Conservation (phyloP, 192 early-diverging fungal species). For the Pilobolus umbonatus region DNA sequence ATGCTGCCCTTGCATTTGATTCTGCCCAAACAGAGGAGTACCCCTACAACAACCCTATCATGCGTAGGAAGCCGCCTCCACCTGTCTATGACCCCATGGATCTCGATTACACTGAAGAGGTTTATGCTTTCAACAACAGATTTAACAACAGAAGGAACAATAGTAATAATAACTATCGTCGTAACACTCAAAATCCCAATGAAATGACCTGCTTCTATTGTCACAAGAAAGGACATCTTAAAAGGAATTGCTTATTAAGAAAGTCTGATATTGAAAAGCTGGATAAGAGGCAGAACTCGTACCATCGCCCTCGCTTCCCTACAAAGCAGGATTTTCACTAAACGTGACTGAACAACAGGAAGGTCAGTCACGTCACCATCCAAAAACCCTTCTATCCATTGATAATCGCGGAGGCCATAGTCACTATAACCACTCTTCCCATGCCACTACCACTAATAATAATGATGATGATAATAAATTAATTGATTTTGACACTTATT, state of each 20-base stretch:
- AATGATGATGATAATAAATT: slow-evolving; percentile 1
- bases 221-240: background rate
- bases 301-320: no score
- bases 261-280: background rate
- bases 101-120: background rate
- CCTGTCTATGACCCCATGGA: background rate
- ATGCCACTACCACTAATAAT: background rate
- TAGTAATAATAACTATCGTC: background rate
- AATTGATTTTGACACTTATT: background rate
- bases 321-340: slow-evolving; percentile 10
- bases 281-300: background rate
- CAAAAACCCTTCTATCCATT: no score
- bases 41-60: background rate
- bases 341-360: slow-evolving; percentile 4
- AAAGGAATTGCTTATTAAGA: background rate
- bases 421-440: no score
- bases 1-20: background rate
- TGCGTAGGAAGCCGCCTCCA: background rate
- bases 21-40: background rate
- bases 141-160: background rate
- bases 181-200: background rate
- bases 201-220: slow-evolving; percentile 1
- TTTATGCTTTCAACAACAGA: no score
- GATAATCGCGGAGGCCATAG: no score
- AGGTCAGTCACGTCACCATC: background rate